These are phyloP conservation scores for Penicillium turbatum DNA, from an alignment of 495 filamentous ascomycete genomes.

Conservation along the genomic window DNA sequence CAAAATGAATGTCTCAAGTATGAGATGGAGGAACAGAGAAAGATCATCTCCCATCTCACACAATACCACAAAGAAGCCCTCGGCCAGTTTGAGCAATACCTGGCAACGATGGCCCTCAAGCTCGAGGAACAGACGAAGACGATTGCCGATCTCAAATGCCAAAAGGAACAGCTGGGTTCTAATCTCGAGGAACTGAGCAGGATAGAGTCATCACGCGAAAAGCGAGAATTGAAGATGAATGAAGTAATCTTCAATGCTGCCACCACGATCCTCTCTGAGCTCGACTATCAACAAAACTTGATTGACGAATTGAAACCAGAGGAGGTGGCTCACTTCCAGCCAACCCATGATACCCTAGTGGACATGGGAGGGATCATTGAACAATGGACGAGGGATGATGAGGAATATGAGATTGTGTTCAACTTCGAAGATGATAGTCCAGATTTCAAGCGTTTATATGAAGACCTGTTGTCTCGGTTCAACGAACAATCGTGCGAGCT, in stretches of 20 bases:
- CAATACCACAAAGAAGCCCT: neutral
- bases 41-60: neutral
- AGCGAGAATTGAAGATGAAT: neutral
- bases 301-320: neutral
- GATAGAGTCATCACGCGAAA: neutral
- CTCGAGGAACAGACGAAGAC: neutral
- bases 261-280: neutral
- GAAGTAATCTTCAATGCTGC: neutral
- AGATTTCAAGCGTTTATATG: neutral
- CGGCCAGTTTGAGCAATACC: too few species aligned
- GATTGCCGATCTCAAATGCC: neutral
- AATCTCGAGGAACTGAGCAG: neutral
- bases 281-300: conserved; percentile 1
- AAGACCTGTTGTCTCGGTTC: neutral
- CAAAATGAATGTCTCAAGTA: neutral
- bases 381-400: neutral
- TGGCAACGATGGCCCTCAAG: neutral
- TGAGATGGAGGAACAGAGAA: neutral
- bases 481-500: neutral
- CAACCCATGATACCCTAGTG: neutral
- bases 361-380: neutral
- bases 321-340: neutral
- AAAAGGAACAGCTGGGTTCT: neutral
- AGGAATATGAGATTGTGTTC: neutral
- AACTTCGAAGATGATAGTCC: neutral